Evolutionary conservation across 345 rosid genomes (phyloP).

Genomic region (Arabidopsis suecica): DNA sequence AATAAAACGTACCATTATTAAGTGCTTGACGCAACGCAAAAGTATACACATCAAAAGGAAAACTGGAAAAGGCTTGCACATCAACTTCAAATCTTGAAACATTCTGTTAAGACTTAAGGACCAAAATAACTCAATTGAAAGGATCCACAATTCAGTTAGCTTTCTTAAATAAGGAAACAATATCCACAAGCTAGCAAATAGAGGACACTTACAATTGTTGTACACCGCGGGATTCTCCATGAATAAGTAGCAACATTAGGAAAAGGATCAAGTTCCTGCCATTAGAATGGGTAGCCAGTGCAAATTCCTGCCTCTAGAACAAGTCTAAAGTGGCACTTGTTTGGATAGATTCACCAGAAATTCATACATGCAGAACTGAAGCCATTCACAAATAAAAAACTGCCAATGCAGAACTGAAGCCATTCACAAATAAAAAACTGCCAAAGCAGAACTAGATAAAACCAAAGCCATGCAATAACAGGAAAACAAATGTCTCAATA

Average conservation of each 20-base stretch:
- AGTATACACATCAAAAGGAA: too few species aligned
- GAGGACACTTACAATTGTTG: constrained; percentile 26
- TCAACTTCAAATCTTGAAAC: too few species aligned
- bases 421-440: constrained; percentile 17
- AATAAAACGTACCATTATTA: not conserved
- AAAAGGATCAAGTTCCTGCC: not conserved
- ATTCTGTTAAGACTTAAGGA: too few species aligned
- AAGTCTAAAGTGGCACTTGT: constrained; percentile 6
- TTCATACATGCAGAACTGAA: constrained; percentile 13
- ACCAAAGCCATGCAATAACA: constrained; percentile 26
- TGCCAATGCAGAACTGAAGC: constrained; percentile 27
- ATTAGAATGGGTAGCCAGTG: not conserved
- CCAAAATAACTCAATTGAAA: not conserved
- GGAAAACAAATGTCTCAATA: not conserved
- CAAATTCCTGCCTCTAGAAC: constrained; percentile 6
- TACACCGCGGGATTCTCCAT: not conserved
- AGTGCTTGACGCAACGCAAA: not conserved
- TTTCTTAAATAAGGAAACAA: not conserved
- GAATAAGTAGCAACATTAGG: not conserved
- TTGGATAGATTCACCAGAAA: constrained; percentile 4
- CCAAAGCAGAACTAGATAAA: constrained; percentile 29
- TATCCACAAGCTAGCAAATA: constrained; percentile 1
- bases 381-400: constrained; percentile 11
- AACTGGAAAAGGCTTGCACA: too few species aligned
- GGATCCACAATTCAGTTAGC: not conserved